Evolutionary conservation across 306 rosid genomes (phyloP).

Genomic region (Begonia loranthoides): DNA sequence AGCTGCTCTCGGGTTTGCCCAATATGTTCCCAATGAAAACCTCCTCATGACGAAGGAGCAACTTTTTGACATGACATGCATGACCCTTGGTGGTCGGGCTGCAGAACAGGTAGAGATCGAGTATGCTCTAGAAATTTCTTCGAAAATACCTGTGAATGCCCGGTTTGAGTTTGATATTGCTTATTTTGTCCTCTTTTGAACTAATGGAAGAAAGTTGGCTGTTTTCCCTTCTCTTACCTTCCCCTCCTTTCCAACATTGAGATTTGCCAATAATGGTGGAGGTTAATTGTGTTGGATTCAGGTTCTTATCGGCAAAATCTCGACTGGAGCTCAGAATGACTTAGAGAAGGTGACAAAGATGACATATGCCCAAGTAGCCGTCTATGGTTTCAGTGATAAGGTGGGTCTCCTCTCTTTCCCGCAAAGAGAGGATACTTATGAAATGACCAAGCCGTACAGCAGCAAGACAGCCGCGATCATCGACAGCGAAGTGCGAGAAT

Average conservation of each 20-base stretch:
- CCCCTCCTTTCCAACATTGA: not conserved
- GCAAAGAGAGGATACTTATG: constrained; percentile 16
- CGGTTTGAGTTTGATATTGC: not conserved
- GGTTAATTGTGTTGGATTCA: not conserved
- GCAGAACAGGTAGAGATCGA: constrained; percentile 64
- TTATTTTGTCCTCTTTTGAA: too few relatives aligned
- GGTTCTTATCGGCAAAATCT: constrained; percentile 29
- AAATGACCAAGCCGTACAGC: constrained; percentile 28
- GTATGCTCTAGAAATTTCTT: too few relatives aligned
- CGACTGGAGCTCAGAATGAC: constrained; percentile 34
- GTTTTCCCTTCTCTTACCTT: too few relatives aligned
- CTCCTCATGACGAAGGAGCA: constrained; percentile 91
- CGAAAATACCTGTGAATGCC: not conserved
- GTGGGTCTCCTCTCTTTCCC: constrained; percentile 35
- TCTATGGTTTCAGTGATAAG: constrained; percentile 28
- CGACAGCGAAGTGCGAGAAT: constrained; percentile 28
- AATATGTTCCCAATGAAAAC: constrained; percentile 78
- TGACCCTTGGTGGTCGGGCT: constrained; percentile 96
- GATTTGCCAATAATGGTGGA: not conserved
- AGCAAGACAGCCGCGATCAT: constrained; percentile 30
- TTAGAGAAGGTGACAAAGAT: constrained; percentile 37
- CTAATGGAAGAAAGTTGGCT: too few relatives aligned
- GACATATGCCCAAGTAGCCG: constrained; percentile 30
- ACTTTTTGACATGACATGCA: constrained; percentile 83
- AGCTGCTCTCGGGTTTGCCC: constrained; percentile 93